Conservation (phyloP, 73 alveolate genomes). For the Paramecium bursaria region DNA sequence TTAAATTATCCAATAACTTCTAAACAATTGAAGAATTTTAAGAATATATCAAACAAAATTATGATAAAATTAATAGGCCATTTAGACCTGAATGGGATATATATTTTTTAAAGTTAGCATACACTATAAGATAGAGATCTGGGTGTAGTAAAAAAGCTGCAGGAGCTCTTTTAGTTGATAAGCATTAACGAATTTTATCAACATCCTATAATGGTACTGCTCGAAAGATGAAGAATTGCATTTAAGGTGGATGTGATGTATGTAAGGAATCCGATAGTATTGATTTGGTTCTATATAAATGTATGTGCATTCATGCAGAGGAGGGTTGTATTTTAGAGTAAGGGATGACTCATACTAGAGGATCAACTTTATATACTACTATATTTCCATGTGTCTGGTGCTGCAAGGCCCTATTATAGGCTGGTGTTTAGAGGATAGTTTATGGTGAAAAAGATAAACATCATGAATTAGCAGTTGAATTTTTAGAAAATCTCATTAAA, state of each 20-base stretch:
- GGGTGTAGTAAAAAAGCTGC: conserved; percentile 60
- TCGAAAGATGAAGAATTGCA: conserved; percentile 76
- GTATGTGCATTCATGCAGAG: conserved; percentile 89
- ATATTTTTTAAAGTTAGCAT: conserved; percentile 69
- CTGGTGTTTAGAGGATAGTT: conserved; percentile 65
- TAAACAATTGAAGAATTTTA: conserved; percentile 1
- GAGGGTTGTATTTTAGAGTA: conserved; percentile 80
- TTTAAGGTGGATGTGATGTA: conserved; percentile 83
- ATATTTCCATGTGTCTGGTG: conserved; percentile 83
- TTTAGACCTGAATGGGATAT: conserved; percentile 81
- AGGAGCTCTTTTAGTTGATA: conserved; percentile 78
- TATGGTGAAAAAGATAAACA: conserved; percentile 47
- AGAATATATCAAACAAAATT: conserved; percentile 9
- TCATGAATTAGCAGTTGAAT: conserved; percentile 19
- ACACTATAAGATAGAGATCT: conserved; percentile 36
- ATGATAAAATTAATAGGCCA: conserved; percentile 58
- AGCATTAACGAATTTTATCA: conserved; percentile 76
- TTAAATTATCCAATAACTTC: neutral
- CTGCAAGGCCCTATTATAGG: conserved; percentile 77
- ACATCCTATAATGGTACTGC: conserved; percentile 90
- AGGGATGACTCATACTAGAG: conserved; percentile 76
- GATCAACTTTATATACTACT: conserved; percentile 75
- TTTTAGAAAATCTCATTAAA: neutral
- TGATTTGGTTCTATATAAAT: conserved; percentile 77
- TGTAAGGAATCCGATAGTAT: conserved; percentile 74